A percentile compares a stretch with the other conserved stretches of the same genome.
These are phyloP conservation scores for Lepidium africanum DNA, from an alignment of 345 rosid genomes.

Conservation along the genomic window DNA sequence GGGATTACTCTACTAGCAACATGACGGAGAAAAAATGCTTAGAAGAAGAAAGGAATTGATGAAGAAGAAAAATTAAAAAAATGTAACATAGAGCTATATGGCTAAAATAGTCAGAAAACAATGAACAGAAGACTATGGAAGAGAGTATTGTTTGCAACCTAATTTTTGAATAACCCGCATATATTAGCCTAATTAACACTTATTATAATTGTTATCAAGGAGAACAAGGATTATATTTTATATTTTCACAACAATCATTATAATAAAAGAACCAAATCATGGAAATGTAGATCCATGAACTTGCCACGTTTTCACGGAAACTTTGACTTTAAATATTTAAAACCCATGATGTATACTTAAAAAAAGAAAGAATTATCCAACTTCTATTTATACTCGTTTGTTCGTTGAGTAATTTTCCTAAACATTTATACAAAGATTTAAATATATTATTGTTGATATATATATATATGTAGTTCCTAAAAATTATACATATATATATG, in stretches of 20 bases:
- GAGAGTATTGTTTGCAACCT: no score
- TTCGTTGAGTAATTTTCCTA: background rate
- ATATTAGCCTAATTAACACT: no score
- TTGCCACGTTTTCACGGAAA: background rate
- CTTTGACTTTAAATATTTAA: background rate
- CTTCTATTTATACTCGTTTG: background rate
- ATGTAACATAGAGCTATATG: no score
- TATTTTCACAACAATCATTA: background rate
- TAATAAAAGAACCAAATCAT: constrained; percentile 1
- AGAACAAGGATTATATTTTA: background rate
- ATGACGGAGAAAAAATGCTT: no score
- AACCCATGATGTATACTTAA: background rate
- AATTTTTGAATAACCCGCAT: no score
- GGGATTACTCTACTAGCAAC: no score
- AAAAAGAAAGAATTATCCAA: background rate
- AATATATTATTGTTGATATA: background rate
- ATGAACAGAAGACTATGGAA: no score
- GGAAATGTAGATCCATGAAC: background rate
- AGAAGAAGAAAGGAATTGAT: no score
- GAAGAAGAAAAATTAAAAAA: no score
- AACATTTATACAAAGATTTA: background rate
- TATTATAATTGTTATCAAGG: background rate
- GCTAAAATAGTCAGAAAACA: no score
- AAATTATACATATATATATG: no score
- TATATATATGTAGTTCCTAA: no score